Base-by-base conservation (phyloP, 2,329 filamentous ascomycete genomes). In the Clonostachys solani region DNA sequence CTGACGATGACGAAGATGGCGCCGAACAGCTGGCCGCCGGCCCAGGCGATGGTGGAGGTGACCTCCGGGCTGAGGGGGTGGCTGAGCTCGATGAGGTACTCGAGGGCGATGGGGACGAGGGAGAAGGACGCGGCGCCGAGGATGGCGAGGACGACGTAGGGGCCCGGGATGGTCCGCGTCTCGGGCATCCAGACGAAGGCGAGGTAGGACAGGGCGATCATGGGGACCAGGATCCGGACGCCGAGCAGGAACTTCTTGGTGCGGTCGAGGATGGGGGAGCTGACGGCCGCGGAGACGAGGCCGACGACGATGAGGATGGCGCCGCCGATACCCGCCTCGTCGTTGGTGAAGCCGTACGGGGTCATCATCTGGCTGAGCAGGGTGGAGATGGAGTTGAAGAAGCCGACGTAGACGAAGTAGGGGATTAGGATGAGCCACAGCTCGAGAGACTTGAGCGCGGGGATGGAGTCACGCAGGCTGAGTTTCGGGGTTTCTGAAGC, bases 351-450 rank as follows among this genome's bases (percentile, higher is more conserved):
- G 58, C 83, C 87, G 68, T 96, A 92, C 0, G 94, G 94, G 37
- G 81, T 73, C 53, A 97, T 80, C 62, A 97, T 89, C 62, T 96
- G 92, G 71, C 92, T 95, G 10, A 97, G 77, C 2, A 97, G 80
- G 2, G 87, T 87, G 44, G 91, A 95, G 54, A 92, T 74, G 55
- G 87, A 87, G 75, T 97, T 97, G 83, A 99, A 99, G 71, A 94
- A 86, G 57, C 87, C 91, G 51, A 96, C 89, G 65, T 91, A 96
- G 57, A 92, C 68, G 53, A 80, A 71, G 68, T 92, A 97, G n/a
- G 92, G 86, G 50, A 92, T 58, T 51, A 92, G 72, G 54, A 96
- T 68, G 52, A 96, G 78, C 78, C 84, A 95, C 66, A 95, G 86
- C 61, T 92, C 85, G 16, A 79, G 72, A 6, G 82, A 87, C 33